Percentiles rank a stretch among this genome's conserved stretches.
Conservation (phyloP, 331 rosid genomes). For the Dryas integrifolia region DNA sequence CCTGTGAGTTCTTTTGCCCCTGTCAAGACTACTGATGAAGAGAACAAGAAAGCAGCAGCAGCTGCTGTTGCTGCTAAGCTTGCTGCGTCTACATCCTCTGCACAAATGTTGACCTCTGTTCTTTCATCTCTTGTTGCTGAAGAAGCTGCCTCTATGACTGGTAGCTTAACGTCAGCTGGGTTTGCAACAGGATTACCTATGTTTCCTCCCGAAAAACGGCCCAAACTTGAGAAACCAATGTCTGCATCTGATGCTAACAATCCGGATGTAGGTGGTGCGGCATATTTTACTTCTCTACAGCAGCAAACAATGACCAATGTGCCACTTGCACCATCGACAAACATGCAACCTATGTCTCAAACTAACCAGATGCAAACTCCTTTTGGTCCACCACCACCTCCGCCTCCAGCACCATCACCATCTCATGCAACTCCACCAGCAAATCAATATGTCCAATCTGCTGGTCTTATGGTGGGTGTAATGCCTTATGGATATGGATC, state of each 20-base stretch:
- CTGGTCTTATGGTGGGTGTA: constrained; percentile 58
- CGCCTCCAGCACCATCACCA: constrained; percentile 37
- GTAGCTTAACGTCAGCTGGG: constrained; percentile 49
- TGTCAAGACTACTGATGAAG: constrained; percentile 66
- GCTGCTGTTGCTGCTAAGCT: constrained; percentile 96
- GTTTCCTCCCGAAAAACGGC: constrained; percentile 77
- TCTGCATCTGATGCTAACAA: constrained; percentile 48
- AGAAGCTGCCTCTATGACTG: constrained; percentile 83
- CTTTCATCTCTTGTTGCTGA: constrained; percentile 93
- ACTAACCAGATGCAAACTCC: constrained; percentile 57
- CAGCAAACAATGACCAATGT: constrained; percentile 46
- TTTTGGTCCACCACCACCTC: constrained; percentile 50
- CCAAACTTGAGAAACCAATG: constrained; percentile 63
- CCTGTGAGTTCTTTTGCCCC: constrained; percentile 54
- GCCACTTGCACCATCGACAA: constrained; percentile 42
- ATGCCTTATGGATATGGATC: constrained; percentile 73
- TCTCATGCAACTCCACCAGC: constrained; percentile 50
- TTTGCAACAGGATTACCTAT: constrained; percentile 55
- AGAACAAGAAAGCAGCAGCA: constrained; percentile 79
- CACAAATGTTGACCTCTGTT: constrained; percentile 90
- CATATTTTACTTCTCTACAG: constrained; percentile 47
- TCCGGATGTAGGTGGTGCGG: constrained; percentile 46
- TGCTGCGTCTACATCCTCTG: constrained; percentile 92
- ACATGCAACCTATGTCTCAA: constrained; percentile 54
- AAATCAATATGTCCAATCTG: constrained; percentile 63